Evolutionary conservation across 2,329 filamentous ascomycete species (phyloP).

Genomic region (Paramyrothecium sp.): DNA sequence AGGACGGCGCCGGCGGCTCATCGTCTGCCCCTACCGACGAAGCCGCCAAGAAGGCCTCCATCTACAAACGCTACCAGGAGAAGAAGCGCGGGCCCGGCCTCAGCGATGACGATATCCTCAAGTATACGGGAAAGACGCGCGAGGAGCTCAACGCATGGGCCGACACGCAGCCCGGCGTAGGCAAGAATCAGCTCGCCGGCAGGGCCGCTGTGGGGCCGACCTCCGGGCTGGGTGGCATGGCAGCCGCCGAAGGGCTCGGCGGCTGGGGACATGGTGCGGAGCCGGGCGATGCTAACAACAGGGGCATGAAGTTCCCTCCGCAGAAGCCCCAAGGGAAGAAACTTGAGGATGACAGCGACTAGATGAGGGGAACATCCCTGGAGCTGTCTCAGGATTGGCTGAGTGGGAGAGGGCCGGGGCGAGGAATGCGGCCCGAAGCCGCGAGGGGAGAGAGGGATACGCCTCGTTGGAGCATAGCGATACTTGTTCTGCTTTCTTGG

Average conservation of each 20-base stretch:
- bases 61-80: constrained; percentile 29
- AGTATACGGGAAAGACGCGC: constrained; percentile 38
- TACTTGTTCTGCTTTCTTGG: background rate
- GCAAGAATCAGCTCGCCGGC: constrained; percentile 36
- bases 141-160: constrained; percentile 34
- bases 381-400: no score
- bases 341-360: background rate
- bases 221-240: constrained; percentile 26
- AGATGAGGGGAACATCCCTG: background rate
- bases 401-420: no score
- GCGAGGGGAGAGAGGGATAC: no score
- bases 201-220: constrained; percentile 25
- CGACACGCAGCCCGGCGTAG: constrained; percentile 36
- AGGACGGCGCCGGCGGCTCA: constrained; percentile 3
- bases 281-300: constrained; percentile 16
- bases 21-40: no score
- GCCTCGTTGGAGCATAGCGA: background rate
- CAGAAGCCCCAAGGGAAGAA: constrained; percentile 4
- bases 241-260: constrained; percentile 25
- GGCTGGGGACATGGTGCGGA: constrained; percentile 31
- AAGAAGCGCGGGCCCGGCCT: constrained; percentile 27
- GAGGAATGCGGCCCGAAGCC: no score
- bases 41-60: constrained; percentile 19
- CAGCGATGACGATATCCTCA: constrained; percentile 36
- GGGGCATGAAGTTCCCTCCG: constrained; percentile 36